Conservation (phyloP, 441 rosid genomes). For the Gossypium davidsonii region DNA sequence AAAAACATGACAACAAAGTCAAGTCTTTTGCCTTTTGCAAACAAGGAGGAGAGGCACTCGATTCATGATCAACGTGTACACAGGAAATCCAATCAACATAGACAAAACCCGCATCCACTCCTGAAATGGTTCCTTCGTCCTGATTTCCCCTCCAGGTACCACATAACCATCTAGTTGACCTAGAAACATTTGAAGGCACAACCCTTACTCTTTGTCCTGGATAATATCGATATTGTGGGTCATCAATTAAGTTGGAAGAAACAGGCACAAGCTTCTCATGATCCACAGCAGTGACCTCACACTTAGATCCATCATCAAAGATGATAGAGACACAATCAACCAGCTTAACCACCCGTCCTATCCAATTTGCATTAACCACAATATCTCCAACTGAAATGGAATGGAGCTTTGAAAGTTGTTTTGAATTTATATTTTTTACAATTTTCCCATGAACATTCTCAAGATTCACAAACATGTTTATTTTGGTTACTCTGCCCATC, state of each 20-base stretch:
- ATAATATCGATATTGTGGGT: conserved; percentile 53
- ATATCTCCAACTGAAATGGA: conserved; percentile 67
- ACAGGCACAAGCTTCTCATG: conserved; percentile 56
- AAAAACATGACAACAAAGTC: conserved; percentile 56
- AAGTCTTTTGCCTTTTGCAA: conserved; percentile 49
- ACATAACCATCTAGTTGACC: conserved; percentile 67
- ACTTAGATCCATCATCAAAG: conserved; percentile 69
- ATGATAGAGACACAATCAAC: conserved; percentile 52
- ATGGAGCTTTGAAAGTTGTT: conserved; percentile 45
- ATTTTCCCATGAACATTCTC: conserved; percentile 54
- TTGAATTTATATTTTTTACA: conserved; percentile 52
- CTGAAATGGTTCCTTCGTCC: conserved; percentile 59
- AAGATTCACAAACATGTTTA: conserved; percentile 54
- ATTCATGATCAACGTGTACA: conserved; percentile 28
- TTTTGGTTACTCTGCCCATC: conserved; percentile 58
- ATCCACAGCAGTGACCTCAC: conserved; percentile 53
- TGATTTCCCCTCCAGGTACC: conserved; percentile 54
- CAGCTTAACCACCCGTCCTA: conserved; percentile 71
- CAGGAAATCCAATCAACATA: conserved; percentile 81
- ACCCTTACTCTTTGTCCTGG: conserved; percentile 87
- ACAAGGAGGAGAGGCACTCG: conserved; percentile 41
- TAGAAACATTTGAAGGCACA: conserved; percentile 39
- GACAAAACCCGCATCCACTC: conserved; percentile 58
- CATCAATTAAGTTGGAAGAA: conserved; percentile 59
- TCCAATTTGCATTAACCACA: conserved; percentile 71